A percentile compares a stretch with the other conserved stretches of the same genome.
Conservation (phyloP, 176 grass and related monocot species). For the Phoenix dactylifera region DNA sequence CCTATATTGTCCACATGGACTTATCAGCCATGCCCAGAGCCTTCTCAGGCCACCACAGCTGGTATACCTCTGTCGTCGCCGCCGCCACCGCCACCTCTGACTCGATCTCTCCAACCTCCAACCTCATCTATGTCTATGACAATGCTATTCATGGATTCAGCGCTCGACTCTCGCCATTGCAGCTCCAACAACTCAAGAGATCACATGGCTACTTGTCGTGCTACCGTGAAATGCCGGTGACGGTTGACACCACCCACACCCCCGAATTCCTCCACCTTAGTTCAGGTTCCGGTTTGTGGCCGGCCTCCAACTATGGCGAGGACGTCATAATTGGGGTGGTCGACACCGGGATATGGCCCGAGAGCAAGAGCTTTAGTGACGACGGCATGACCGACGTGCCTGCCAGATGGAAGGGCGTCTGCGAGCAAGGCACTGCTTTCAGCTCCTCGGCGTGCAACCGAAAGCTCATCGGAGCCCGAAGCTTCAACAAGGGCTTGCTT, state of each 20-base stretch:
- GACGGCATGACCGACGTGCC: conserved; percentile 39
- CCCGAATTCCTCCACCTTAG: conserved; percentile 58
- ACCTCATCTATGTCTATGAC: conserved; percentile 52
- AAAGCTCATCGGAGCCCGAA: conserved; percentile 75
- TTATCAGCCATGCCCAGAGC: conserved; percentile 27
- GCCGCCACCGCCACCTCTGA: neutral
- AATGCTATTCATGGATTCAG: conserved; percentile 65
- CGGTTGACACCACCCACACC: conserved; percentile 76
- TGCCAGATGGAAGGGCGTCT: conserved; percentile 48
- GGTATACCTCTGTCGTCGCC: conserved; percentile 29
- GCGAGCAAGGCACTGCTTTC: conserved; percentile 47
- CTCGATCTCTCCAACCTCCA: neutral
- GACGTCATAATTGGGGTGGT: conserved; percentile 75
- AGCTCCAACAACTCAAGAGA: conserved; percentile 26
- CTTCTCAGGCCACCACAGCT: conserved; percentile 12
- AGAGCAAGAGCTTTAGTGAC: conserved; percentile 76
- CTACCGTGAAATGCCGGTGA: conserved; percentile 36
- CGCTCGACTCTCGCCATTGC: conserved; percentile 11
- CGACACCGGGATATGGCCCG: conserved; percentile 66
- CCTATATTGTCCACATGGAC: conserved; percentile 56
- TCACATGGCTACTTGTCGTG: conserved; percentile 53
- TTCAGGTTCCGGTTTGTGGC: conserved; percentile 21
- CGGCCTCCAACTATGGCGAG: conserved; percentile 27
- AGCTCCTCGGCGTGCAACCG: conserved; percentile 50
- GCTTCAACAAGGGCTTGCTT: conserved; percentile 51